phyloP scores from a whole-genome alignment of 2,329 filamentous ascomycete genomes.

The Neoarthrinium moseri region DNA sequence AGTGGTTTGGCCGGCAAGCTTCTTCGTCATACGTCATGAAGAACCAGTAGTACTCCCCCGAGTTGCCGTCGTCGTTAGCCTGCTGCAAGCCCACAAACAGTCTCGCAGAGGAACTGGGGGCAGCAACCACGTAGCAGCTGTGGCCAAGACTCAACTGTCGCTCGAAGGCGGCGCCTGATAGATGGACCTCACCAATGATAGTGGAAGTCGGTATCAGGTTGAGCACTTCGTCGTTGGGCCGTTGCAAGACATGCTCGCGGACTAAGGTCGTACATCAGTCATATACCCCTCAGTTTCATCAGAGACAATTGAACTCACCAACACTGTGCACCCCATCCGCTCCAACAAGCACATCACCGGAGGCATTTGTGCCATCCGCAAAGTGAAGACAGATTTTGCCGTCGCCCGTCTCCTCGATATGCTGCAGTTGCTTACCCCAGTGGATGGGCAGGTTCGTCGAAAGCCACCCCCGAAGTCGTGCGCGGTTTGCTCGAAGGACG shows the following conservation, averaged over 20 bases:
- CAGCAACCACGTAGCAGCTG: constrained; percentile 15
- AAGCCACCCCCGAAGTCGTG: constrained; percentile 23
- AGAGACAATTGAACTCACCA: neutral
- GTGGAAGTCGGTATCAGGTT: constrained; percentile 1
- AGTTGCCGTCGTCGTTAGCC: constrained; percentile 15
- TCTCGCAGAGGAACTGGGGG: neutral
- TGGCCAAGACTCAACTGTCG: constrained; percentile 25
- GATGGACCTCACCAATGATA: constrained; percentile 20
- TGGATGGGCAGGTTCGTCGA: constrained; percentile 22
- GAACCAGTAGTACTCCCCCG: constrained; percentile 28
- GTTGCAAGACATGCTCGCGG: constrained; percentile 13
- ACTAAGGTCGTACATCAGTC: neutral
- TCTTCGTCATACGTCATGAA: constrained; percentile 16
- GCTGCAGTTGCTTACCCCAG: constrained; percentile 19
- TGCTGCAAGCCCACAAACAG: constrained; percentile 25
- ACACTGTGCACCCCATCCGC: constrained; percentile 26
- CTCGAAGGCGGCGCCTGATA: constrained; percentile 22
- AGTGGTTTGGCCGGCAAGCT: constrained; percentile 77
- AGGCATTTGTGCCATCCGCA: constrained; percentile 22
- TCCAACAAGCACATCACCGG: constrained; percentile 24
- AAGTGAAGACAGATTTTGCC: constrained; percentile 19
- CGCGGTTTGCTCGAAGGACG: constrained; percentile 19
- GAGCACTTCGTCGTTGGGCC: neutral
- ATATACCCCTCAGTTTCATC: too few relatives aligned
- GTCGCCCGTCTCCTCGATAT: constrained; percentile 15